Base-by-base conservation (phyloP, 2,329 filamentous ascomycete genomes). In the Alternaria brassicicola region DNA sequence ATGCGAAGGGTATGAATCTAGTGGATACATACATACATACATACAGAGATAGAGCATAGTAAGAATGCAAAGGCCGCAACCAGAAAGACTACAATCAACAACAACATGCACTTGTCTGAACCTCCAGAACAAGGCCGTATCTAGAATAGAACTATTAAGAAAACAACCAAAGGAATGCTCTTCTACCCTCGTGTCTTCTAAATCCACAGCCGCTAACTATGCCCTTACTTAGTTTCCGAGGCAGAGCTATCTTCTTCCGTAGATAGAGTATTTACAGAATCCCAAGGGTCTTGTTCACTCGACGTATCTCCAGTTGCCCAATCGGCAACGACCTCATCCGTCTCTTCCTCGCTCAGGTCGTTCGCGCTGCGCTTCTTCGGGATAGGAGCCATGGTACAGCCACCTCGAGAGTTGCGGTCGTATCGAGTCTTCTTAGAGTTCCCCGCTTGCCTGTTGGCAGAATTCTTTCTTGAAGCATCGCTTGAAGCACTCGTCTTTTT, bases 201-300 rank as follows among this genome's bases (percentile, higher is more conserved):
- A 12, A 9, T n/a, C 5, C 13, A 21, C 13, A 30, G 13, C 19
- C 33, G 4, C 28, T 12, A 12, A n/a, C 10, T 15, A 25, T 2
- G 4, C 15, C 26, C 28, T 61, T 19, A 67, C 46, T 67, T 55
- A 26, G 51, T 64, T 42, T 65, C 64, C 3, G 64, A 67, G 9
- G 23, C 52, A 23, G 65, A 65, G 23, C 47, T 64, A 6, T 33
- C 39, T 21, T 52, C 52, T 19, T 52, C 46, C 13, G 15, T 17
- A 12, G 54, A 55, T 8, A 28, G 38, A 1, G 9, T 3, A 2
- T 21, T 33, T 25, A 17, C 3, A 13, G 23, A 30, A 42, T 31
- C 10, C 1, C 15, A 1, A 13, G 25, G 19, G 1, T 25, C 19
- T 21, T 3, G 13, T 5, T 33, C 23, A 23, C n/a, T 6, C 13